Conservation (phyloP, 179 eudicot species). For the Camellia oleifera region DNA sequence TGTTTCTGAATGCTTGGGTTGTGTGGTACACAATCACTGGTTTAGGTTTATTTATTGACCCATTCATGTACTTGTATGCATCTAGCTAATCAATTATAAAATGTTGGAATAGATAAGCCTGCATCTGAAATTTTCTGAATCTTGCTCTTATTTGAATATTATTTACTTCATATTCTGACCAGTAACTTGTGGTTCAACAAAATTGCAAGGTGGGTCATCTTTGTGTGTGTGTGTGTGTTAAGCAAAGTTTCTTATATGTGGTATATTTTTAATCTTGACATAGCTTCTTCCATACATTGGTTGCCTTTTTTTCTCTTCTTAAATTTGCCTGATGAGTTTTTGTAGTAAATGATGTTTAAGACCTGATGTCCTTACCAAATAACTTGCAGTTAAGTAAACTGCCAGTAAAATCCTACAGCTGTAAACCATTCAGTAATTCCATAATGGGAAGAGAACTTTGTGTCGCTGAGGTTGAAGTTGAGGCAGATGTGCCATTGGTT, state of each 20-base stretch:
- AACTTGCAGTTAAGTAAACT: slow-evolving; percentile 56
- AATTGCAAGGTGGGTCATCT: not conserved
- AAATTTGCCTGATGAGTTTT: not conserved
- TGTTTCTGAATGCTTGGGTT: not conserved
- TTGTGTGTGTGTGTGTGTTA: not conserved
- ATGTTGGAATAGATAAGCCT: not conserved
- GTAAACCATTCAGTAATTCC: slow-evolving; percentile 48
- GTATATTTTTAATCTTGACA: not conserved
- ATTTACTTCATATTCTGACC: not conserved
- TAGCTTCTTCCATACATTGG: not conserved
- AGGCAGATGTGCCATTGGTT: slow-evolving; percentile 29
- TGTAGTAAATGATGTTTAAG: not conserved
- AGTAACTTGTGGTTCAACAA: not conserved
- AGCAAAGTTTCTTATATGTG: not conserved
- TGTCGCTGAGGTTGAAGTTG: slow-evolving; percentile 45
- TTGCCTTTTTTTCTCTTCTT: not conserved
- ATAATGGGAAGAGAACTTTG: slow-evolving; percentile 65
- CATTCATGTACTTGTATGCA: not conserved
- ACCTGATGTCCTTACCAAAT: not conserved
- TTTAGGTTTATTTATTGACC: not conserved
- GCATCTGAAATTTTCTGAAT: not conserved
- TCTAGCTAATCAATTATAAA: not conserved
- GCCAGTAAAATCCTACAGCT: slow-evolving; percentile 58
- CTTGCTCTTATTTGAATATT: not conserved
- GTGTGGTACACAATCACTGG: not conserved